Base-by-base conservation (phyloP, 352 stramenopile species). In the Pythium sp. region DNA sequence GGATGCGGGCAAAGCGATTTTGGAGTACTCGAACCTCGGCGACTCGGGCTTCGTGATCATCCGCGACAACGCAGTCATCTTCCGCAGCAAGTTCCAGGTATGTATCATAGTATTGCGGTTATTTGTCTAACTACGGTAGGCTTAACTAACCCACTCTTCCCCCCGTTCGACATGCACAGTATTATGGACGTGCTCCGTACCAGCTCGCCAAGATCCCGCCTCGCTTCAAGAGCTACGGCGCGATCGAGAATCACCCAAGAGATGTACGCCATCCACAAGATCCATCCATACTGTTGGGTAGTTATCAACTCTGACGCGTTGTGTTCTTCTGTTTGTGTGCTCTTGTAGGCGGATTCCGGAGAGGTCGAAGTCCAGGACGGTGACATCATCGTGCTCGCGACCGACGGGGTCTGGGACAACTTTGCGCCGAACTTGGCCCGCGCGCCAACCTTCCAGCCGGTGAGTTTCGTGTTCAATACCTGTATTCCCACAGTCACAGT, bases 361-460 rank as follows among this genome's bases (percentile, higher is more conserved):
- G 82, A 89, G 38, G 75, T 93, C 20, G 78, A 87, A 32, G 77
- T 93, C n/a, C 68, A 92, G 46, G 79, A 85, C 56, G 86, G 86
- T 71, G 86, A 93, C 65, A 70, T 93, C 58, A 83, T 93, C 43
- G 84, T 93, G 32, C 72, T 92, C 8, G 86, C 86, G n/a, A 92
- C 86, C 6, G 86, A 93, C 72, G 86, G 86, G 28, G 84, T 93
- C 22, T 93, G 86, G 86, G 86, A 93, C 72, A 93, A 93, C 69
- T 93, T 93, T 65, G 70, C 81, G 8, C 74, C 79, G 0, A 75
- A 88, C 54, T 76, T 93, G 1, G 65, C 81, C 51, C 77, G 75
- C 54, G 51, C 80, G 20, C 69, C 79, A 38, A 67, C 78, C 8
- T 84, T 85, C 57, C 87, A 85, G 43, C 84, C 85, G 56, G 85